Evolutionary conservation across 148 eudicot genomes (phyloP), one percentile per base, ranked within the genome.

Genomic region (Dianthus caryophyllus): DNA sequence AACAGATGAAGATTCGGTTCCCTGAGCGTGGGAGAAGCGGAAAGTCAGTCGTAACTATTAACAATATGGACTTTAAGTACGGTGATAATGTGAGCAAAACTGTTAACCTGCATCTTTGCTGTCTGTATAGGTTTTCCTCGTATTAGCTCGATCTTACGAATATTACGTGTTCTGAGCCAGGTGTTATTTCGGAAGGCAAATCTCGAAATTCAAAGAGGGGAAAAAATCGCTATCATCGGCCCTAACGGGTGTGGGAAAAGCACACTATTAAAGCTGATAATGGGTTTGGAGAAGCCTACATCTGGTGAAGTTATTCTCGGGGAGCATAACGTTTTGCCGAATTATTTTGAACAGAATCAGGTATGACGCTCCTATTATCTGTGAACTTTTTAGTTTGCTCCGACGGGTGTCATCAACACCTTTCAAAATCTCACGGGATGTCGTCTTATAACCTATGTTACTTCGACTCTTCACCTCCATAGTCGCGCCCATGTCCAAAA

Each of bases 321-420:
- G 79, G 96, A 94, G 64, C 90, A 94, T 73, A 94, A 88, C 71
- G 96, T 94, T 17, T 79, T 94, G 29, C 97, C 98, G 43, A 94
- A 94, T 75, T 94, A 94, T 61, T 94, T 90, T 71, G 98, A 94
- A 79, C 98, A 94, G 81, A 94, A 94, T 88, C 98, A 94, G 96
- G 98, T 86, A 70, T n/a, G 21, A 11, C 64, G 20, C 33, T 13
- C 46, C 49, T 9, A 9, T 50, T 49, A 18, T 41, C 25, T 48
- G 4, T 27, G 5, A 12, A 43, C 30, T 33, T n/a, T 46, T 17
- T 53, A 6, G 44, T 53, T 53, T 33, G 46, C 20, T 38, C 9
- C 1, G 60, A 20, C 2, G 10, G 31, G 33, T 4, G 58, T 46
- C 9, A 29, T 56, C 25, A 29, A 22, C 11, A 11, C 50, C 59